Conservation (phyloP, 2,329 filamentous ascomycete genomes). For the Aspergillus arachidicola region DNA sequence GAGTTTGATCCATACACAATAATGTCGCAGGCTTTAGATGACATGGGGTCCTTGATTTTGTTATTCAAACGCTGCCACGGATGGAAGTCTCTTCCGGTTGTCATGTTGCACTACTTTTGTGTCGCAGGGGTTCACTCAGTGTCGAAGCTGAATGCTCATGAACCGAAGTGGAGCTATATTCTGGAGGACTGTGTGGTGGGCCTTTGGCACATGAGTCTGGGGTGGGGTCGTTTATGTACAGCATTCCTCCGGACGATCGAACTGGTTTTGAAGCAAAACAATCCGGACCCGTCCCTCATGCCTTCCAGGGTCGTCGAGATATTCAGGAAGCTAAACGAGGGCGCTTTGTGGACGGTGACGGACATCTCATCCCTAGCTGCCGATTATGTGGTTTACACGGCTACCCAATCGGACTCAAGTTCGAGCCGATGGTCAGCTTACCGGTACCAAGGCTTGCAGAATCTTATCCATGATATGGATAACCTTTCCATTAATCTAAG, state of each 20-base stretch:
- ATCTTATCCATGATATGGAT: slow-evolving; percentile 14
- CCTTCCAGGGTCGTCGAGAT: slow-evolving; percentile 21
- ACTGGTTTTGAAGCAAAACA: slow-evolving; percentile 19
- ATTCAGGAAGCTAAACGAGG: slow-evolving; percentile 16
- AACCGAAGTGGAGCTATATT: slow-evolving; percentile 25
- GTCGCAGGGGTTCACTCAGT: slow-evolving; percentile 24
- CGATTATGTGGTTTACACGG: slow-evolving; percentile 25
- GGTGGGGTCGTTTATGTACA: slow-evolving; percentile 27
- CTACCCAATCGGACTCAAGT: background rate
- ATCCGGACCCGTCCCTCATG: slow-evolving; percentile 15
- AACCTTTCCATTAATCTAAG: slow-evolving; percentile 3
- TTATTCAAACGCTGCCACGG: slow-evolving; percentile 24
- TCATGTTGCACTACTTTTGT: slow-evolving; percentile 30
- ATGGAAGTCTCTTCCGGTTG: slow-evolving; percentile 27
- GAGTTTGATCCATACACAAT: slow-evolving; percentile 14
- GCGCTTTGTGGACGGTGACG: slow-evolving; percentile 20
- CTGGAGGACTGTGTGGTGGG: slow-evolving; percentile 27
- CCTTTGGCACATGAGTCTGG: slow-evolving; percentile 29
- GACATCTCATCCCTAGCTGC: slow-evolving; percentile 24
- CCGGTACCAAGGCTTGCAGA: slow-evolving; percentile 13
- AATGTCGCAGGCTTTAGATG: slow-evolving; percentile 19
- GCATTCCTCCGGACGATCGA: slow-evolving; percentile 28
- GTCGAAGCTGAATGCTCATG: slow-evolving; percentile 14
- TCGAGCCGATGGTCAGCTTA: background rate
- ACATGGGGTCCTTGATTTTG: slow-evolving; percentile 23